phyloP scores from a whole-genome alignment of 140 eudicot species.

The Senecio squalidus region DNA sequence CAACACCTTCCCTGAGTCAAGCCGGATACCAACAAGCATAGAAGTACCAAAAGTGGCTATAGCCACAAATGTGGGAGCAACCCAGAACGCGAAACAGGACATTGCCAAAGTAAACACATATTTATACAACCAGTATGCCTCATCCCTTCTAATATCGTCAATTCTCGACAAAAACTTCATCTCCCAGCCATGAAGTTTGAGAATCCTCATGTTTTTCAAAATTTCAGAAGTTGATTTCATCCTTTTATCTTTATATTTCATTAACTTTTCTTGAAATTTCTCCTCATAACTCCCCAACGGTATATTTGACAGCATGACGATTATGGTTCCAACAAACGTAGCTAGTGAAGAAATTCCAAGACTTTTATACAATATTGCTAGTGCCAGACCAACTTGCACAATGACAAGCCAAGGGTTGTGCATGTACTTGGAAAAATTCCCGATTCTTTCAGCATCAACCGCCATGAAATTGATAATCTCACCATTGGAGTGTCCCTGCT shows the following conservation, averaged over 20 bases:
- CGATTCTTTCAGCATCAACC: conserved; percentile 60
- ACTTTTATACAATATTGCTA: conserved; percentile 37
- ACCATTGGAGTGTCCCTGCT: conserved; percentile 33
- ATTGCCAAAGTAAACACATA: conserved; percentile 29
- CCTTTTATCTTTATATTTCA: conserved; percentile 60
- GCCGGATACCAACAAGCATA: conserved; percentile 47
- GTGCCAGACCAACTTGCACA: conserved; percentile 47
- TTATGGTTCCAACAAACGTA: conserved; percentile 32
- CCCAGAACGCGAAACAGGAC: conserved; percentile 45
- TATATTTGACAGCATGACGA: conserved; percentile 37
- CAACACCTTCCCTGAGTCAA: conserved; percentile 60
- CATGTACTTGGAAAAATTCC: conserved; percentile 38
- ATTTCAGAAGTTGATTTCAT: conserved; percentile 54
- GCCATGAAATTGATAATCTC: conserved; percentile 62
- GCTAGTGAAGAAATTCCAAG: conserved; percentile 55
- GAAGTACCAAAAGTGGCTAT: conserved; percentile 49
- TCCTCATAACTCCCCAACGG: conserved; percentile 41
- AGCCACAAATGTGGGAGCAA: conserved; percentile 56
- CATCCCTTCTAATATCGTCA: conserved; percentile 32
- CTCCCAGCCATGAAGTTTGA: conserved; percentile 84
- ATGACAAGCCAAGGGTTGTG: conserved; percentile 54
- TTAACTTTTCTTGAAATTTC: conserved; percentile 48
- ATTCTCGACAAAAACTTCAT: conserved; percentile 65
- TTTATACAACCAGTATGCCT: conserved; percentile 48
- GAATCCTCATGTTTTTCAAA: conserved; percentile 72